Evolutionary conservation across 768 basidiomycete genomes (phyloP), one percentile per base, ranked within the genome.

Genomic region (Russula dissimulans): DNA sequence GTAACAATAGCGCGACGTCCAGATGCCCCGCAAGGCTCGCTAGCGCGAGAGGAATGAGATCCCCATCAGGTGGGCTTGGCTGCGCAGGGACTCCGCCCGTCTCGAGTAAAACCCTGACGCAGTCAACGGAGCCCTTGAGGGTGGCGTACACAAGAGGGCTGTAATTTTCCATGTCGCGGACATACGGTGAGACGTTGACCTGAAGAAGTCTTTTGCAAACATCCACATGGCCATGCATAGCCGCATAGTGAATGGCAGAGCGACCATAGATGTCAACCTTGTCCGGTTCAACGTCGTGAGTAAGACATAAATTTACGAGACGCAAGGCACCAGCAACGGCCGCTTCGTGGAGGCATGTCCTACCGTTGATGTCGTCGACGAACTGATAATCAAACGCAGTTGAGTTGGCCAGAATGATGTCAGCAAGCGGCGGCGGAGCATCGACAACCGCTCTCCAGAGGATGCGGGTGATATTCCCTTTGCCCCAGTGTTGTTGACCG

Each of bases 281-380:
- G 67, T 85, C 82, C 53, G 84, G 79, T n/a, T 81, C 75, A 3
- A 91, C 82, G 15, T 82, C 81, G 55, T 83, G 83, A 58, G 81
- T 78, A 18, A 97, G 80, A 72, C 94, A 97, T 29, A 95, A 72
- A 63, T 84, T 73, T 59, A 92, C 91, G 51, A 98, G 81, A 12
- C 86, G 80, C 22, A 85, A 73, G 12, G 82, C 78, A 3, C 97
- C 95, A 12, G 87, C 84, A 52, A 93, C 91, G 15, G 94, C 87
- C 3, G 95, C 91, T 70, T 94, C 91, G 68, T 98, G 97, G 22
- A 98, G 80, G 65, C 91, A 92, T 3, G 89, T 95, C 39, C 97
- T 83, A 44, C 89, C 91, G 70, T 97, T 98, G 76, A 99, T 99
- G 66, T 97, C 94, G 70, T 98, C 97, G 49, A 97, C 79, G 69